Percentiles rank a stretch among this genome's conserved stretches.
phyloP scores from a whole-genome alignment of 139 green algal species.

The Tetradesmus obliquus region DNA sequence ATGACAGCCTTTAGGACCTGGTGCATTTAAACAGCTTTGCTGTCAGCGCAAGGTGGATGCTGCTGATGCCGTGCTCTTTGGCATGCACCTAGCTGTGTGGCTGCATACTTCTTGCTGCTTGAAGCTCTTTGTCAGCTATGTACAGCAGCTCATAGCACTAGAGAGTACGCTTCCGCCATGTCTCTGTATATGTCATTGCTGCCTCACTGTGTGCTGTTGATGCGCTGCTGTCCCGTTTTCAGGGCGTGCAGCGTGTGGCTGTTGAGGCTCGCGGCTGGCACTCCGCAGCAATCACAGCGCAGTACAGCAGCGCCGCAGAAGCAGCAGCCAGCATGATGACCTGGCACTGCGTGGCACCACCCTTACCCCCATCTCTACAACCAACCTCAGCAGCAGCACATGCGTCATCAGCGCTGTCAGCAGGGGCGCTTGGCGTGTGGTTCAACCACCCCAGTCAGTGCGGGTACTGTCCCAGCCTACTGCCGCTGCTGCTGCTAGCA shows the following conservation, averaged over 20 bases:
- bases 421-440: constrained; percentile 16
- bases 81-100: no score
- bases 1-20: no score
- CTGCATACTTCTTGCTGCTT: no score
- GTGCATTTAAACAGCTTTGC: no score
- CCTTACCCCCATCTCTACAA: neutral
- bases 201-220: neutral
- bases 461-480: neutral
- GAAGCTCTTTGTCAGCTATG: no score
- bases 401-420: neutral
- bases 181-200: no score
- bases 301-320: neutral
- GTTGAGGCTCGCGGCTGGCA: constrained; percentile 31
- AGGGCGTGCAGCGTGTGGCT: neutral
- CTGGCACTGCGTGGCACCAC: neutral
- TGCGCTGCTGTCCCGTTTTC: neutral
- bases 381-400: neutral
- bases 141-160: no score
- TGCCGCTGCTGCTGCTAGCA: constrained; percentile 36
- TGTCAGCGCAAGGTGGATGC: no score
- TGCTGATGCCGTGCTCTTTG: no score
- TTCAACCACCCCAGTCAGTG: constrained; percentile 23
- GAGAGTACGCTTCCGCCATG: no score
- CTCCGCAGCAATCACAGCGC: constrained; percentile 32
- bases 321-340: constrained; percentile 14